Evolutionary conservation across 108 stramenopile species (phyloP).

Genomic region (Cyclotella kingstonii): DNA sequence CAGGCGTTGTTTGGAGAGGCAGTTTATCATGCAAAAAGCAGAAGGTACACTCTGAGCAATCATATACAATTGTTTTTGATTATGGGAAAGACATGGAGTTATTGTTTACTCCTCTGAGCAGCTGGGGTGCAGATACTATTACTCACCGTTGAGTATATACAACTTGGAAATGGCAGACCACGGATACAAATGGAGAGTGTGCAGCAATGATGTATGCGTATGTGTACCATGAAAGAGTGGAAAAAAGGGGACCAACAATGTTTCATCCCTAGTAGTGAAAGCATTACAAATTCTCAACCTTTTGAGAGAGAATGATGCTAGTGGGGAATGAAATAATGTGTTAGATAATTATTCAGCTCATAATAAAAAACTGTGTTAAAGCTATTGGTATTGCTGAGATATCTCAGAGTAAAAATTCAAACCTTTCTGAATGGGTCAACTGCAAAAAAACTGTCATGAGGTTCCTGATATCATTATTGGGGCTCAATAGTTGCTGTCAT

Average conservation of each 20-base stretch:
- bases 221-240: constrained; percentile 15
- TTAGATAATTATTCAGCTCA: constrained; percentile 30
- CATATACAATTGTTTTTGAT: constrained; percentile 8
- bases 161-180: constrained; percentile 13
- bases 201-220: constrained; percentile 4
- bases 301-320: constrained; percentile 5
- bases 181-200: background rate
- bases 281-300: background rate
- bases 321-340: background rate
- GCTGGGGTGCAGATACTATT: constrained; percentile 22
- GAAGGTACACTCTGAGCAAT: background rate
- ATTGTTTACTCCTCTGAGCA: constrained; percentile 11
- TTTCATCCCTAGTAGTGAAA: constrained; percentile 14
- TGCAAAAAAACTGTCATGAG: too few species aligned
- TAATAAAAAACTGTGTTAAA: constrained; percentile 26
- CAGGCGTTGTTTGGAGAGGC: background rate
- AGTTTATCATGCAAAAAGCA: background rate
- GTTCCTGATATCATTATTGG: too few species aligned
- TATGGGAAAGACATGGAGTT: constrained; percentile 31
- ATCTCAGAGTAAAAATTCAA: too few species aligned
- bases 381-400: background rate
- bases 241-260: constrained; percentile 24
- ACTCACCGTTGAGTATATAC: constrained; percentile 17
- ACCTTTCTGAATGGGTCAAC: too few species aligned
- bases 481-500: too few species aligned